Evolutionary conservation across 2,329 filamentous ascomycete genomes (phyloP), one percentile per base, ranked within the genome.

Genomic region (Trichoderma sp.): DNA sequence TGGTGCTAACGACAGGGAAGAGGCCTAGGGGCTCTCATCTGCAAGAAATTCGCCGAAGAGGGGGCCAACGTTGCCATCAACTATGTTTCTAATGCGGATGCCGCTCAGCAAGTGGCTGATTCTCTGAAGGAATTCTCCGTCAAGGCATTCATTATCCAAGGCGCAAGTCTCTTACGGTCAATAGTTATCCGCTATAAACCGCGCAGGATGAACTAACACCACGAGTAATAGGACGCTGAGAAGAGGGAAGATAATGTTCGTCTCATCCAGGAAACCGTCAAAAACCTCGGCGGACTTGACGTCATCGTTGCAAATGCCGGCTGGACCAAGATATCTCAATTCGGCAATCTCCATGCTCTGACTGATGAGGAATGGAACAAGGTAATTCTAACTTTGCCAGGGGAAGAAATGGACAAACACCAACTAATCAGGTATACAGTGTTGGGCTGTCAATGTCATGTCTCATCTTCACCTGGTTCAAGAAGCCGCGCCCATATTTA

Each of bases 341-440:
- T 67, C 48, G 35, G 48, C 19, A 15, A 67, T 27, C 6, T 67
- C 37, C 57, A 67, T 29, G 57, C 65, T 8, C 22, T 67, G 9
- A 61, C 35, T 2, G 57, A 67, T 8, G 65, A 61, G 3, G 65
- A 67, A 15, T 67, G 65, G 65, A 67, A 67, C 57, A 67, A 67
- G 35, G 65, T 48, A 45, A 19, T 13, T 7, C 19, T n/a, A 9
- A n/a, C 15, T 34, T 15, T 15, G 35, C 19, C 5, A 10, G 27
- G 54, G 3, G 4, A 12, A 15, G 9, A 13, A 3, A 1, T 17
- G 35, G 25, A 27, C 5, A 4, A 2, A 27, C 2, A n/a, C 7
- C 15, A 1, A 5, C 48, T 67, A 12, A 67, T 25, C 5, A 7
- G 0, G 8, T 3, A 6, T 22, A 1, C 19, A 67, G 65, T 67